phyloP scores from a whole-genome alignment of 805 yeast species.

The Metschnikowia hibisci region DNA sequence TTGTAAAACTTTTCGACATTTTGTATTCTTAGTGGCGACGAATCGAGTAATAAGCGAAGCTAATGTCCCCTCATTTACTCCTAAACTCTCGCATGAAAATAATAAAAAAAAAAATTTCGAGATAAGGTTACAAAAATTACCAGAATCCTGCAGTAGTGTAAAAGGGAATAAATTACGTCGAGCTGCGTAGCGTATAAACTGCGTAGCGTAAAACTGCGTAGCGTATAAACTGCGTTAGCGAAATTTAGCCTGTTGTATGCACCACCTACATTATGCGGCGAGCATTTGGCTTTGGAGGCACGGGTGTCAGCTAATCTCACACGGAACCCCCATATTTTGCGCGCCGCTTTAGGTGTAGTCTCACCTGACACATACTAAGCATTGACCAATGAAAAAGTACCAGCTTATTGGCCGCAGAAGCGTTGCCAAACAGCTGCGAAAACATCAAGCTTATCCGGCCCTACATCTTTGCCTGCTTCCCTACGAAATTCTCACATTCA shows the following conservation, averaged over 20 bases:
- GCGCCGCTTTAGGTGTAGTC: background rate
- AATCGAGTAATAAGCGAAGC: no score
- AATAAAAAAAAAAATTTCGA: no score
- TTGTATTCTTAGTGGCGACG: no score
- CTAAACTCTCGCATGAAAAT: no score
- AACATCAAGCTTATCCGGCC: conserved; percentile 21
- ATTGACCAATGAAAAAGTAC: conserved; percentile 32
- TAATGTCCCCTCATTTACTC: no score
- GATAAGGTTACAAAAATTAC: no score
- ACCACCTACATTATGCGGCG: background rate
- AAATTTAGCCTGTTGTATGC: background rate
- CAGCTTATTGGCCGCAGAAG: conserved; percentile 41
- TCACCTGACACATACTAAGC: background rate
- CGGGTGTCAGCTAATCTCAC: background rate
- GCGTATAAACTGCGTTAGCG: background rate
- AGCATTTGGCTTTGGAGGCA: background rate
- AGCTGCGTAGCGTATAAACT: background rate
- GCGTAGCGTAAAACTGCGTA: background rate
- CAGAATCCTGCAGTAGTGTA: no score
- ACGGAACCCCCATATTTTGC: background rate
- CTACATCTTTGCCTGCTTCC: conserved; percentile 40
- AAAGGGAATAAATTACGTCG: no score
- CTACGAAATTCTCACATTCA: conserved; percentile 36
- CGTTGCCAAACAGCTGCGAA: conserved; percentile 13
- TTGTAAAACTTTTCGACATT: no score